These are phyloP conservation scores for Ambispora gerdemannii DNA, from an alignment of 192 early-diverging fungal genomes.

Conservation along the genomic window DNA sequence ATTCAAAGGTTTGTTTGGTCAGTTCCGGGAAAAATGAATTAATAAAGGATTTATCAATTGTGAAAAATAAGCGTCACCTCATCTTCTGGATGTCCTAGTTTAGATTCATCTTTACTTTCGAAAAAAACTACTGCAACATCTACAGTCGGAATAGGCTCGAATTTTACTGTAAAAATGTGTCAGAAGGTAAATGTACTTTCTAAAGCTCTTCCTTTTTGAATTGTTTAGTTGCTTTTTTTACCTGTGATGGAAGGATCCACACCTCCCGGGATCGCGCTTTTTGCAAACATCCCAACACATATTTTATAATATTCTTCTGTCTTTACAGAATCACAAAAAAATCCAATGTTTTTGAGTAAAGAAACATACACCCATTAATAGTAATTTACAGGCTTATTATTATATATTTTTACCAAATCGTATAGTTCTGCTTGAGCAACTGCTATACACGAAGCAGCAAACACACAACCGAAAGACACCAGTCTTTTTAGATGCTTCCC, in stretches of 20 bases:
- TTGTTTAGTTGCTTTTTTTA: slow-evolving; percentile 12
- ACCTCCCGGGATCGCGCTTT: slow-evolving; percentile 39
- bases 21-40: neutral
- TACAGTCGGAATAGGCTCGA: slow-evolving; percentile 27
- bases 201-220: neutral
- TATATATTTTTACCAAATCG: too few species aligned
- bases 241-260: slow-evolving; percentile 37
- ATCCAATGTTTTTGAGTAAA: too few species aligned
- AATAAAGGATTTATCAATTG: neutral
- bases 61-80: neutral
- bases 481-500: too few species aligned
- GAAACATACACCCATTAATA: too few species aligned
- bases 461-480: too few species aligned
- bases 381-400: too few species aligned
- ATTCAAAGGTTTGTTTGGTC: neutral
- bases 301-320: too few species aligned
- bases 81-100: slow-evolving; percentile 33
- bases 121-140: slow-evolving; percentile 35
- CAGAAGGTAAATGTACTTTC: neutral
- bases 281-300: slow-evolving; percentile 32
- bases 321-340: too few species aligned
- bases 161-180: slow-evolving; percentile 30
- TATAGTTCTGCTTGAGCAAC: too few species aligned
- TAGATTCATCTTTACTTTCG: slow-evolving; percentile 38
- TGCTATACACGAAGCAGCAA: too few species aligned